These are phyloP conservation scores for Pholiota molesta DNA, from an alignment of 768 basidiomycete genomes.

Conservation along the genomic window DNA sequence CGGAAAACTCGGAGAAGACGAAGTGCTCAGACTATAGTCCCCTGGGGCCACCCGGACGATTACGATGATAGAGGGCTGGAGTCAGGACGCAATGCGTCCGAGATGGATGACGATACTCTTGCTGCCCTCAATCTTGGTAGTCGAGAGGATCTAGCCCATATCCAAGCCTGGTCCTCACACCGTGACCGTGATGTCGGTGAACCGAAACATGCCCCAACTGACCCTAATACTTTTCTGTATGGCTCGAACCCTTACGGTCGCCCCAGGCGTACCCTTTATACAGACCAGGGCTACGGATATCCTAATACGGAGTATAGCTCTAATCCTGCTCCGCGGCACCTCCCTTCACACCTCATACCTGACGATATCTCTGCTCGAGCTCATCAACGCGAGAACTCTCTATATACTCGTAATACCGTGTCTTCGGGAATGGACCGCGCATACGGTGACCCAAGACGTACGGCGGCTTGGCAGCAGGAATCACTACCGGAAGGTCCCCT, in stretches of 20 bases:
- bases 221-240: slow-evolving; percentile 22
- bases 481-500: neutral
- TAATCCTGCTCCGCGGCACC: slow-evolving; percentile 22
- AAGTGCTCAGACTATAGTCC: slow-evolving; percentile 37
- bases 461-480: neutral
- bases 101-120: slow-evolving; percentile 25
- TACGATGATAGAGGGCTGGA: slow-evolving; percentile 27
- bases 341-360: slow-evolving; percentile 34
- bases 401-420: neutral
- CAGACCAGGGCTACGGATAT: slow-evolving; percentile 21
- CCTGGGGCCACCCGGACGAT: slow-evolving; percentile 33
- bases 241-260: slow-evolving; percentile 24
- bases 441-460: neutral
- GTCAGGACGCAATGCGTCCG: slow-evolving; percentile 21
- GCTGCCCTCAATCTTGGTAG: slow-evolving; percentile 27
- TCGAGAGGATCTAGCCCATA: slow-evolving; percentile 26
- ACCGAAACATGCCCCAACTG: slow-evolving; percentile 36
- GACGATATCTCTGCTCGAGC: slow-evolving; percentile 20
- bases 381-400: neutral
- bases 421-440: neutral
- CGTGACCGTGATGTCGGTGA: slow-evolving; percentile 48
- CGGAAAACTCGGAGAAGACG: slow-evolving; percentile 37
- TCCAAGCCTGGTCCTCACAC: slow-evolving; percentile 37
- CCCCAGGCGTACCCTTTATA: slow-evolving; percentile 25
- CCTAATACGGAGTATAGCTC: slow-evolving; percentile 10